A percentile compares a stretch with the other conserved stretches of the same genome.
Evolutionary conservation across 2,329 filamentous ascomycete species (phyloP).

Genomic region (Fusarium concolor): DNA sequence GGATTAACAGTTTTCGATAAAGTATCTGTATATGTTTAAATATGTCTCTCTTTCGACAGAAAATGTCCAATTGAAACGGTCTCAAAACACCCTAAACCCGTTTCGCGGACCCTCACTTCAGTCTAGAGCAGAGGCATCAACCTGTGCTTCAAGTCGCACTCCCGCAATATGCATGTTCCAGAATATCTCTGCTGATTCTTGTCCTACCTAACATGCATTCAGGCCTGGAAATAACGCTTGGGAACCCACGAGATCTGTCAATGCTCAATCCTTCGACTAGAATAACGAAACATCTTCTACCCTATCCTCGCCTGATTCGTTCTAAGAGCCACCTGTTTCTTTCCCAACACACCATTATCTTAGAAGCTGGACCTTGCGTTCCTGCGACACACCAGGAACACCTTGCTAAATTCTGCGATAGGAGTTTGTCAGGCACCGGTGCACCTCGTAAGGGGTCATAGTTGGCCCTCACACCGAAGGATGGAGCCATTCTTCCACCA

Average conservation of each 20-base stretch:
- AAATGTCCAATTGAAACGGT: not conserved
- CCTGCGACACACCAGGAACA: constrained; percentile 23
- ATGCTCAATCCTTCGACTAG: constrained; percentile 1
- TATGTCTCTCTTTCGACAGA: no score
- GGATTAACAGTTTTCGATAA: not conserved
- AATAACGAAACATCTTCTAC: not conserved
- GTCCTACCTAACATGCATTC: not conserved
- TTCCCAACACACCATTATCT: not conserved
- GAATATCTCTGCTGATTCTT: not conserved
- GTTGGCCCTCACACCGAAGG: constrained; percentile 21
- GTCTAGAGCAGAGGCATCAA: not conserved
- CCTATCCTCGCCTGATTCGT: not conserved
- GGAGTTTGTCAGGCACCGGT: constrained; percentile 2
- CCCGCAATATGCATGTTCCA: constrained; percentile 3
- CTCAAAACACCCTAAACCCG: not conserved
- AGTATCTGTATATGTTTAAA: not conserved
- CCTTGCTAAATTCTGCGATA: constrained; percentile 11
- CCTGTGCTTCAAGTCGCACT: not conserved
- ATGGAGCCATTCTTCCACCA: constrained; percentile 35
- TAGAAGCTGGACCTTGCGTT: constrained; percentile 6
- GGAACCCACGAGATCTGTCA: not conserved
- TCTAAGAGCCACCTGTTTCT: not conserved
- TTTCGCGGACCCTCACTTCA: not conserved
- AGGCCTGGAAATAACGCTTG: not conserved
- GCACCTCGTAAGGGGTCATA: constrained; percentile 21